These are phyloP conservation scores for Erysimum cheiri DNA, from an alignment of 441 rosid species.

Conservation along the genomic window DNA sequence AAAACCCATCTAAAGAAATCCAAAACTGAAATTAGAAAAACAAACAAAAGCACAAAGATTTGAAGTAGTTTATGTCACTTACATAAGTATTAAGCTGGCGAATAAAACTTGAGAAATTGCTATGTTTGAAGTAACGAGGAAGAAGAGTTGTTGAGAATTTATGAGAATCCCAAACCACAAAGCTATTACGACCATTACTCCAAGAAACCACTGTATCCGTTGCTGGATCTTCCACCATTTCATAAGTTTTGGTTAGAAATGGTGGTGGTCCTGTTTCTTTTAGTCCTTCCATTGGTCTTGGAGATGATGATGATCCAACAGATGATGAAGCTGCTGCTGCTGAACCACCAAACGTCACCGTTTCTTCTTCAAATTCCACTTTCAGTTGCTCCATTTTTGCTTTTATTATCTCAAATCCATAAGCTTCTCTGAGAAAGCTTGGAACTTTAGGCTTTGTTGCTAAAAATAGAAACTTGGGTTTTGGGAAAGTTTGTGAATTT, in stretches of 20 bases:
- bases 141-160: constrained; percentile 59
- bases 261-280: constrained; percentile 79
- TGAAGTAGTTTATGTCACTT: constrained; percentile 16
- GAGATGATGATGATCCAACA: constrained; percentile 51
- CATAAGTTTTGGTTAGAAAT: constrained; percentile 67
- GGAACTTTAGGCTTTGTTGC: too few relatives aligned
- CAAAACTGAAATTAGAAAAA: constrained; percentile 33
- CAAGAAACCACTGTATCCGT: constrained; percentile 66
- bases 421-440: too few relatives aligned
- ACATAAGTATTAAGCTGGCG: constrained; percentile 83
- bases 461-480: background rate
- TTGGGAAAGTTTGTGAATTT: background rate
- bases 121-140: constrained; percentile 69
- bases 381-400: constrained; percentile 46
- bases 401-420: constrained; percentile 13
- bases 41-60: background rate
- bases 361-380: constrained; percentile 61
- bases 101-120: constrained; percentile 74
- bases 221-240: constrained; percentile 68
- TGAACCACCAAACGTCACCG: constrained; percentile 34
- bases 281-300: constrained; percentile 74
- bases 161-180: constrained; percentile 70
- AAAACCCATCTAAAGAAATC: constrained; percentile 44
- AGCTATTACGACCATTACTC: constrained; percentile 66
- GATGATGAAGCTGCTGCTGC: constrained; percentile 52